Evolutionary conservation across 345 rosid genomes (phyloP).

Genomic region (Corchorus olitorius): DNA sequence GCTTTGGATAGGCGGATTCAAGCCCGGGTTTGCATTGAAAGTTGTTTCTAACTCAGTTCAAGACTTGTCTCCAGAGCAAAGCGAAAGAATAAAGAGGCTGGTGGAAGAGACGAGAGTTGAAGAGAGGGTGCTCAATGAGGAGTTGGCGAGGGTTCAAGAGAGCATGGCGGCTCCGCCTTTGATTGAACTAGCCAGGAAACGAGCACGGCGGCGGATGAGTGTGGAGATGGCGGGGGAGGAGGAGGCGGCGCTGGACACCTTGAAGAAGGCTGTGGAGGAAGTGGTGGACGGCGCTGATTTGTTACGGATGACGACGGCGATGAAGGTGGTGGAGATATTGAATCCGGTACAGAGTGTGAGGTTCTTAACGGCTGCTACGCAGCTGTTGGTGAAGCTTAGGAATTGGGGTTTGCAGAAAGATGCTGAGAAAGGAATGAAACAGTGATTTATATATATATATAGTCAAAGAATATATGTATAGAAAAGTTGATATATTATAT

Average conservation of each 20-base stretch:
- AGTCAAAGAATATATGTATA: neutral
- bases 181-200: conserved; percentile 21
- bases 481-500: neutral
- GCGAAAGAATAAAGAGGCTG: conserved; percentile 25
- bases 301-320: conserved; percentile 34
- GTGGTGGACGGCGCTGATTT: conserved; percentile 41
- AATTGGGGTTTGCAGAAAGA: conserved; percentile 35
- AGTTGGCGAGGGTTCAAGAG: conserved; percentile 52
- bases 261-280: conserved; percentile 29
- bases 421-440: neutral
- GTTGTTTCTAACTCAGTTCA: conserved; percentile 29
- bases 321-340: conserved; percentile 39
- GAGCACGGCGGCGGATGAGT: neutral
- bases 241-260: neutral
- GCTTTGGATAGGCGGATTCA: conserved; percentile 55
- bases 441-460: neutral
- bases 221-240: conserved; percentile 10
- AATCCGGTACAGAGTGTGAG: conserved; percentile 43
- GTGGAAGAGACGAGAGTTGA: conserved; percentile 26
- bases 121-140: conserved; percentile 39
- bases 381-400: conserved; percentile 35
- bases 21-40: conserved; percentile 39
- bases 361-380: conserved; percentile 35
- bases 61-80: conserved; percentile 44
- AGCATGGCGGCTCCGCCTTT: conserved; percentile 38